These are phyloP conservation scores for Leccinum disarticulatum DNA, from an alignment of 768 basidiomycete species.

Conservation along the genomic window DNA sequence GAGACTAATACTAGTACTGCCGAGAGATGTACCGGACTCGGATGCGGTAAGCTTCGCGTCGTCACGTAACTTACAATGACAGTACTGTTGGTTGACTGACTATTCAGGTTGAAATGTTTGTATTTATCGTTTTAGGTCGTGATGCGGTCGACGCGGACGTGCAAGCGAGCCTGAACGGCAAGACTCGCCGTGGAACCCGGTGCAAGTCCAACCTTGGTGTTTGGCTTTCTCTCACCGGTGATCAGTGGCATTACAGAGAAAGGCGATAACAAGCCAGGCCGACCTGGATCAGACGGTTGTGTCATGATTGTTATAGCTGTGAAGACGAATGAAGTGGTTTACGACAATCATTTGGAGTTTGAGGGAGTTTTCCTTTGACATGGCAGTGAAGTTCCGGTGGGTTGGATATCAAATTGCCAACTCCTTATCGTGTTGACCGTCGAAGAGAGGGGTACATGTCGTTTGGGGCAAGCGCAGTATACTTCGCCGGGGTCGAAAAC, in stretches of 20 bases:
- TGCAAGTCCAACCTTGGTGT: not conserved
- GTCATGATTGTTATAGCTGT: constrained; percentile 14
- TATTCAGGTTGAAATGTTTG: not conserved
- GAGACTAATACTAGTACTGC: too few species aligned
- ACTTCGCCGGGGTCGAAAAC: not conserved
- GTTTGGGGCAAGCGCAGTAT: not conserved
- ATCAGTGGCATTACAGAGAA: constrained; percentile 15
- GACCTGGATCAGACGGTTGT: constrained; percentile 6
- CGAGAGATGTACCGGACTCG: too few species aligned
- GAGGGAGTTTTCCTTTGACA: constrained; percentile 9
- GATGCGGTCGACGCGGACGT: not conserved
- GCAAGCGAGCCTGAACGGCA: not conserved
- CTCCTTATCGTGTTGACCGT: constrained; percentile 4
- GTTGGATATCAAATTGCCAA: constrained; percentile 12
- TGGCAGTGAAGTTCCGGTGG: constrained; percentile 1
- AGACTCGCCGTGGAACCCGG: not conserved
- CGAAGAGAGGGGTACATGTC: not conserved
- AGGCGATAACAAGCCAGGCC: not conserved
- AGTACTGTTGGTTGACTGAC: not conserved
- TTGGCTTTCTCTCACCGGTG: constrained; percentile 9
- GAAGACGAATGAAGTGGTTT: constrained; percentile 14
- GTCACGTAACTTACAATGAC: not conserved
- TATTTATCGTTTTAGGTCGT: not conserved
- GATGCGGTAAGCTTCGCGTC: too few species aligned
- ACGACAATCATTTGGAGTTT: constrained; percentile 23